phyloP scores from a whole-genome alignment of 1,284 basidiomycete species.

The Cryptococcus hybrid region DNA sequence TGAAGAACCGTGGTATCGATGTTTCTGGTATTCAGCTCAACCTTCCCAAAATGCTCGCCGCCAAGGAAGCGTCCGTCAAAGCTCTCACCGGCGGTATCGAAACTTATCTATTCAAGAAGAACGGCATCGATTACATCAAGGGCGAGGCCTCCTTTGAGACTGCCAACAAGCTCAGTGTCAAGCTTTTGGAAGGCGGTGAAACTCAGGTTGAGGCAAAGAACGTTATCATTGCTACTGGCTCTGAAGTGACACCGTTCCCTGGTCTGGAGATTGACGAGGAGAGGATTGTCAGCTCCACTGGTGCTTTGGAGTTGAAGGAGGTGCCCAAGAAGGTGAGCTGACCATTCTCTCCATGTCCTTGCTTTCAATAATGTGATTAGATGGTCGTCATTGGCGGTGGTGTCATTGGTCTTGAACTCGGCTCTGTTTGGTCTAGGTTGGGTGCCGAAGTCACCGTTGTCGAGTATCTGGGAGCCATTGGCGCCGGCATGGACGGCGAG shows the following conservation, averaged over 20 bases:
- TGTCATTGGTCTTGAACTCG: conserved; percentile 96
- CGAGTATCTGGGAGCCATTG: conserved; percentile 88
- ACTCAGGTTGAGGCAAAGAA: conserved; percentile 86
- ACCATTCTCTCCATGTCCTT: not conserved
- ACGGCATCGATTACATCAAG: conserved; percentile 99
- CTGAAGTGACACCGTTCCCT: conserved; percentile 95
- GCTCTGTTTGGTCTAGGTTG: conserved; percentile 94
- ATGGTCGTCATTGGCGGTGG: conserved; percentile 98
- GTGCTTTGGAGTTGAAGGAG: conserved; percentile 81
- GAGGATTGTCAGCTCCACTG: conserved; percentile 93
- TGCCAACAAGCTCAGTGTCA: conserved; percentile 71
- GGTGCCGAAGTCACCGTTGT: conserved; percentile 96
- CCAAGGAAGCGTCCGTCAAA: conserved; percentile 81
- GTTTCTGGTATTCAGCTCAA: conserved; percentile 78
- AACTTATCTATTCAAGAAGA: conserved; percentile 85
- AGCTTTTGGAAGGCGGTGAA: conserved; percentile 83
- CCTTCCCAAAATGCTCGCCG: conserved; percentile 86
- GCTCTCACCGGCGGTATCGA: conserved; percentile 91
- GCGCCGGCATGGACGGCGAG: conserved; percentile 93
- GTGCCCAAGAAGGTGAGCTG: conserved; percentile 76
- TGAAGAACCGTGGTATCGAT: conserved; percentile 89
- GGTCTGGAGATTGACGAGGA: conserved; percentile 96
- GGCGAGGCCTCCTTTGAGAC: conserved; percentile 85
- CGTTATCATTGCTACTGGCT: conserved; percentile 95
- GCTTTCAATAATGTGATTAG: conserved; percentile 24